These are phyloP conservation scores for Porcisia deanei DNA, from an alignment of 208 protist genomes.

Conservation along the genomic window DNA sequence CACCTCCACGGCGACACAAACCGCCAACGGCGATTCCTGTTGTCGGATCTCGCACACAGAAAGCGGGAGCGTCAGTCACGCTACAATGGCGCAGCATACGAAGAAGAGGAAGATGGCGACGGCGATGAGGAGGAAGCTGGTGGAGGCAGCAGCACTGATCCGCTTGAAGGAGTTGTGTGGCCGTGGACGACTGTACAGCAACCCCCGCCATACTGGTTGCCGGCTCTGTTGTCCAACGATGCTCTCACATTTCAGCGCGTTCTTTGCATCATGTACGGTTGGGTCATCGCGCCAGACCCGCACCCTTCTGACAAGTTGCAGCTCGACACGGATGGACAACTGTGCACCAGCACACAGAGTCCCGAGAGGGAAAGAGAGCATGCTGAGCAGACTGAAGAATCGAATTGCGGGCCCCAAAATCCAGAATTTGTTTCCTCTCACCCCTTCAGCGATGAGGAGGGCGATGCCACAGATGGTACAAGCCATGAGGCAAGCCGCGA, in stretches of 20 bases:
- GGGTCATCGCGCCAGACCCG: conserved; percentile 43
- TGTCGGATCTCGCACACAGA: conserved; percentile 11
- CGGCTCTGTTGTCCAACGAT: conserved; percentile 65
- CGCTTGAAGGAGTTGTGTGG: conserved; percentile 17
- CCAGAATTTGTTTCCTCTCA: conserved; percentile 17
- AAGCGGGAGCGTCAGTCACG: background rate
- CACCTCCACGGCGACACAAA: conserved; percentile 27
- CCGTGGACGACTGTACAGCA: conserved; percentile 16
- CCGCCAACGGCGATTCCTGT: conserved; percentile 17
- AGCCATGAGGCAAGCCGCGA: conserved; percentile 9
- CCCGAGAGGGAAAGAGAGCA: conserved; percentile 18
- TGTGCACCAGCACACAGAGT: conserved; percentile 5
- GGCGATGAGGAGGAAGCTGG: conserved; percentile 30
- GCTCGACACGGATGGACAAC: conserved; percentile 10
- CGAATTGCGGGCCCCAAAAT: conserved; percentile 26
- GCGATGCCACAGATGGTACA: background rate
- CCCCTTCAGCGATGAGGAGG: conserved; percentile 17
- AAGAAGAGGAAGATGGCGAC: conserved; percentile 19
- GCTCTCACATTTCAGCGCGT: conserved; percentile 48
- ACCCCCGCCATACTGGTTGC: conserved; percentile 66
- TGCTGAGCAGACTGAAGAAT: conserved; percentile 24
- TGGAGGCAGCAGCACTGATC: conserved; percentile 5
- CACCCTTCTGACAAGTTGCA: conserved; percentile 31
- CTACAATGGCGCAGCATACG: background rate
- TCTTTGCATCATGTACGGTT: conserved; percentile 74